Evolutionary conservation across 495 filamentous ascomycete species (phyloP).

Genomic region (Glonium stellatum): DNA sequence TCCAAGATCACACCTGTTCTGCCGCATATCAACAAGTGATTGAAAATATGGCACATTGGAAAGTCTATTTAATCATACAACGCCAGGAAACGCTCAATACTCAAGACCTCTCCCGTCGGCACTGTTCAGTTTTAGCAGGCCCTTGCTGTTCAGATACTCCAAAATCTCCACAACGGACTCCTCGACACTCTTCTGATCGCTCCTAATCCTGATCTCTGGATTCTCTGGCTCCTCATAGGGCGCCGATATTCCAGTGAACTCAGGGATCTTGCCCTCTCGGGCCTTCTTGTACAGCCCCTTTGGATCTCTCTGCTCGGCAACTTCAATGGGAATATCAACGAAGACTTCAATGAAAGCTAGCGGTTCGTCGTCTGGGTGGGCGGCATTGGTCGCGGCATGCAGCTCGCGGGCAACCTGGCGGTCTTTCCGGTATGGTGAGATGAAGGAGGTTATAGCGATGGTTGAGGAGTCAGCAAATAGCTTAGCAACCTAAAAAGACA

Average conservation of each 20-base stretch:
- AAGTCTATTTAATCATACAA: neutral
- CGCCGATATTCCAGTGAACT: constrained; percentile 90
- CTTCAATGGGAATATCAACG: constrained; percentile 78
- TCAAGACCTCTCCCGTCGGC: constrained; percentile 22
- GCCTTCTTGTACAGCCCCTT: constrained; percentile 99
- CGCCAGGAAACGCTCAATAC: constrained; percentile 12
- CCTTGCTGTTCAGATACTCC: constrained; percentile 63
- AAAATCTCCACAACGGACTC: constrained; percentile 81
- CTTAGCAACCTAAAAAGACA: constrained; percentile 64
- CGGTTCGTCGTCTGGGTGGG: constrained; percentile 45
- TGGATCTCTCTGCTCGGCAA: constrained; percentile 90
- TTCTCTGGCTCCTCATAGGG: constrained; percentile 87
- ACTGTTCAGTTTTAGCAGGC: constrained; percentile 46
- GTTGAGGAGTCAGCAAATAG: constrained; percentile 86
- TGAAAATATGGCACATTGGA: neutral
- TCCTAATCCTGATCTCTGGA: constrained; percentile 79
- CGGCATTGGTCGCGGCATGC: constrained; percentile 49
- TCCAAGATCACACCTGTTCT: neutral
- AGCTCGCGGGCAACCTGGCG: constrained; percentile 71
- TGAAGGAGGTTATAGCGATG: constrained; percentile 90
- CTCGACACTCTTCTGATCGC: constrained; percentile 67
- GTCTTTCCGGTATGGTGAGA: constrained; percentile 87
- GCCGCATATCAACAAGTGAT: neutral
- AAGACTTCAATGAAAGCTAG: constrained; percentile 91
- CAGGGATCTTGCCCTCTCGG: constrained; percentile 82